Percentiles rank a stretch among this genome's conserved stretches.
Conservation (phyloP, 164 flowering plant genomes). For the Annona squamosa region DNA sequence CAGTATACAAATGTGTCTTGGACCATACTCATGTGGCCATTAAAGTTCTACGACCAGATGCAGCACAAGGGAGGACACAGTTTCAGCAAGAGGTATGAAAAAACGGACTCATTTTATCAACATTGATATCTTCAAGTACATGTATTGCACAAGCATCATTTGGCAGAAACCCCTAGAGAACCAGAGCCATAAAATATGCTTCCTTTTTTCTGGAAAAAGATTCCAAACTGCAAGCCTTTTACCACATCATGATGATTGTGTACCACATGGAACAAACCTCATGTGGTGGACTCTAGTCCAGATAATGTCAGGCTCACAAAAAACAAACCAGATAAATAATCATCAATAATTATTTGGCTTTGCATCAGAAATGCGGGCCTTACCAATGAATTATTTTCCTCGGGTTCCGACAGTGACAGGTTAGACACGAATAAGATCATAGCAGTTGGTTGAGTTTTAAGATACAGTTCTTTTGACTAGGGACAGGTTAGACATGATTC, state of each 20-base stretch:
- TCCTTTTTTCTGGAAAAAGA: neutral
- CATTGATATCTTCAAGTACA: neutral
- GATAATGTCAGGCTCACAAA: too few species aligned
- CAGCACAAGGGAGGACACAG: constrained; percentile 75
- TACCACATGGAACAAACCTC: too few species aligned
- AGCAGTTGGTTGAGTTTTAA: too few species aligned
- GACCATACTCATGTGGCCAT: constrained; percentile 72
- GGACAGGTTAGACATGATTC: too few species aligned
- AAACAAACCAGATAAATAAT: too few species aligned
- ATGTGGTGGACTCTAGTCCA: too few species aligned
- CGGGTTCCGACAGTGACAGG: too few species aligned
- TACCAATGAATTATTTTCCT: too few species aligned
- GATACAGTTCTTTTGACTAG: too few species aligned
- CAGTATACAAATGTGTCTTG: constrained; percentile 50
- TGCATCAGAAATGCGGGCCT: too few species aligned
- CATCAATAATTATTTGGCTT: too few species aligned
- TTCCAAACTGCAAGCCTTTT: neutral
- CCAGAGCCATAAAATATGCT: neutral
- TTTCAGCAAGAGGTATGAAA: constrained; percentile 60
- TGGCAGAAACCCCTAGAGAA: neutral
- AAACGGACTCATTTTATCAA: neutral
- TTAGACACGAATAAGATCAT: too few species aligned
- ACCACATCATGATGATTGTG: neutral
- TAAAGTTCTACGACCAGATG: constrained; percentile 75
- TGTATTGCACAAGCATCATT: neutral